Conservation (phyloP, 352 stramenopile species). For the Thraustotheca clavata region DNA sequence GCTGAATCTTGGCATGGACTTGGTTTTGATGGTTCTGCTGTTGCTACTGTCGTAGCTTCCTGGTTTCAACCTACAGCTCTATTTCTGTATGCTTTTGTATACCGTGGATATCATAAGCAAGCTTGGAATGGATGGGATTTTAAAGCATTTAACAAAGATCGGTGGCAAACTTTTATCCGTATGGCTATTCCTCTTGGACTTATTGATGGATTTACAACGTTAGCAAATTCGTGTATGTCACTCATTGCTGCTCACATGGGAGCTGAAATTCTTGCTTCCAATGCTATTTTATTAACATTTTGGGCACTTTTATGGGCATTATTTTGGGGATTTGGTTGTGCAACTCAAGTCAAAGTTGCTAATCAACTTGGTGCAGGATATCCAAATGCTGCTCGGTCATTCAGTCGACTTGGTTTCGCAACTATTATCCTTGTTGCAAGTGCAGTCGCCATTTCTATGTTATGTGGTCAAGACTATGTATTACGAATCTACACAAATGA, state of each 20-base stretch:
- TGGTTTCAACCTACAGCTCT: slow-evolving; percentile 72
- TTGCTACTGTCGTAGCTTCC: slow-evolving; percentile 61
- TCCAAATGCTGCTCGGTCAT: slow-evolving; percentile 44
- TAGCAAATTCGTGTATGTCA: slow-evolving; percentile 61
- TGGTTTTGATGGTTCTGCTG: slow-evolving; percentile 65
- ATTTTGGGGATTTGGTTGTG: slow-evolving; percentile 73
- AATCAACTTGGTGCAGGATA: slow-evolving; percentile 67
- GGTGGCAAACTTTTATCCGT: slow-evolving; percentile 51
- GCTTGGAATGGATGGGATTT: slow-evolving; percentile 65
- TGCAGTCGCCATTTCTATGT: slow-evolving; percentile 25
- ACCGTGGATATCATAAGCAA: slow-evolving; percentile 60
- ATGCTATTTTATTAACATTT: slow-evolving; percentile 55
- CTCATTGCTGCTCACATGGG: slow-evolving; percentile 60
- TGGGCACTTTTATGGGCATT: slow-evolving; percentile 65
- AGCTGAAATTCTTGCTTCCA: slow-evolving; percentile 66
- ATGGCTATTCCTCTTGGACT: slow-evolving; percentile 53
- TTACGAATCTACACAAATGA: slow-evolving; percentile 49
- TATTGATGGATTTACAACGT: slow-evolving; percentile 61
- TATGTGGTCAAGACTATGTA: slow-evolving; percentile 41
- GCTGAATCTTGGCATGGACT: slow-evolving; percentile 41
- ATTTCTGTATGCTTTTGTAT: slow-evolving; percentile 62
- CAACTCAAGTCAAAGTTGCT: slow-evolving; percentile 64
- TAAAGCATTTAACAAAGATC: slow-evolving; percentile 42
- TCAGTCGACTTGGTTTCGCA: slow-evolving; percentile 48
- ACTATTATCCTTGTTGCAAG: background rate